Conservation (phyloP, 2,329 filamentous ascomycete genomes). For the Nannizziopsis barbatae region DNA sequence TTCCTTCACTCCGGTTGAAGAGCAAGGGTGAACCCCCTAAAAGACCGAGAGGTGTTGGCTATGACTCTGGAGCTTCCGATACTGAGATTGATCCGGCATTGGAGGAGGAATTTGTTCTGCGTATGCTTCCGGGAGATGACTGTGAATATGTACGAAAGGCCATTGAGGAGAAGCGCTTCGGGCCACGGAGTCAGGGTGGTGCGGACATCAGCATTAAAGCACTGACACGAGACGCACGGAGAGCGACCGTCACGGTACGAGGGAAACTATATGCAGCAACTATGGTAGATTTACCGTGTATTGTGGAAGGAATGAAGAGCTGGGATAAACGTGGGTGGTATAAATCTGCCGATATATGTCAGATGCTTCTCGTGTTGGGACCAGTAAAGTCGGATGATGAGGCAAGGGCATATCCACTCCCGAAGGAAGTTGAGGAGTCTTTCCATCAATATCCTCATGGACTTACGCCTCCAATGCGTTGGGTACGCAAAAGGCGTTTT, state of each 20-base stretch:
- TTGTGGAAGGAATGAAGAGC: constrained; percentile 84
- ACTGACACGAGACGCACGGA: constrained; percentile 55
- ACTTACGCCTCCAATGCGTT: constrained; percentile 77
- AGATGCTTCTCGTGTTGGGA: constrained; percentile 75
- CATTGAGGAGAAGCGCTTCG: constrained; percentile 67
- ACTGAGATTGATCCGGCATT: constrained; percentile 76
- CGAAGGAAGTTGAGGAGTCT: constrained; percentile 54
- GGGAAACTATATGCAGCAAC: constrained; percentile 63
- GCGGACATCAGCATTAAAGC: constrained; percentile 74
- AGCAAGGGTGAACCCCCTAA: constrained; percentile 57
- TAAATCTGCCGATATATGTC: constrained; percentile 78
- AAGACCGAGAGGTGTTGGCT: constrained; percentile 71
- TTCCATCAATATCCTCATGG: constrained; percentile 72
- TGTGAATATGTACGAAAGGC: constrained; percentile 69
- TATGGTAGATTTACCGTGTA: constrained; percentile 73
- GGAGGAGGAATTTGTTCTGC: constrained; percentile 79
- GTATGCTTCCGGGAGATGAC: constrained; percentile 77
- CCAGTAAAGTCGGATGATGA: constrained; percentile 55
- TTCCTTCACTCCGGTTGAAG: constrained; percentile 47
- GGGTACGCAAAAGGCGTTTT: constrained; percentile 70
- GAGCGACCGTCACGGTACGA: constrained; percentile 60
- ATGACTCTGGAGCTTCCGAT: constrained; percentile 92
- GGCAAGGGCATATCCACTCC: constrained; percentile 55
- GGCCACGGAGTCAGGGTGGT: constrained; percentile 53
- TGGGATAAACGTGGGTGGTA: constrained; percentile 83